Percentiles rank a stretch among this genome's conserved stretches.
Conservation (phyloP, 2,329 filamentous ascomycete species). For the Colletotrichum sp. region DNA sequence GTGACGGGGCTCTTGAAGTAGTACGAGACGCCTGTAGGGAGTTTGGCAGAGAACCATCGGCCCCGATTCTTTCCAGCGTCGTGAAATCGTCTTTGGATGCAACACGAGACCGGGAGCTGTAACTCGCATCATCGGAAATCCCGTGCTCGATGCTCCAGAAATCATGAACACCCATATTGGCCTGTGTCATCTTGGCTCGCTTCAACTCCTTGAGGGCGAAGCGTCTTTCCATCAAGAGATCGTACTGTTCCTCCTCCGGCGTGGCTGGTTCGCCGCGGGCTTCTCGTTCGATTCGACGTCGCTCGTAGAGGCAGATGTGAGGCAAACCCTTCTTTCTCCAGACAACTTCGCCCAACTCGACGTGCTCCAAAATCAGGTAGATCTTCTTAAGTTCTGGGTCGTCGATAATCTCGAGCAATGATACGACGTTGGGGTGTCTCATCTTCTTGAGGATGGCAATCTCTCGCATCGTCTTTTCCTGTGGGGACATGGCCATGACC, state of each 20-base stretch:
- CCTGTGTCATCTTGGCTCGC: constrained; percentile 56
- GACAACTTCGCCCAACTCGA: constrained; percentile 90
- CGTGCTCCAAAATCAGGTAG: constrained; percentile 95
- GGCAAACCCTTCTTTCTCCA: constrained; percentile 91
- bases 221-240: constrained; percentile 63
- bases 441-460: constrained; percentile 99
- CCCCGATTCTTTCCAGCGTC: constrained; percentile 30
- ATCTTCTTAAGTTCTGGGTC: constrained; percentile 97
- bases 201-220: constrained; percentile 63
- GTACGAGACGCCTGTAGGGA: constrained; percentile 43
- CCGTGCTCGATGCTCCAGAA: constrained; percentile 89
- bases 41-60: constrained; percentile 39
- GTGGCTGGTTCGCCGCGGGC: constrained; percentile 63
- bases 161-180: constrained; percentile 60
- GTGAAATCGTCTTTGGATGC: constrained; percentile 45
- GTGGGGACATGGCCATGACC: constrained; percentile 67
- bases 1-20: constrained; percentile 52
- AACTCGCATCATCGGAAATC: constrained; percentile 56
- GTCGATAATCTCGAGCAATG: constrained; percentile 94
- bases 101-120: constrained; percentile 47
- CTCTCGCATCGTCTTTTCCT: constrained; percentile 90
- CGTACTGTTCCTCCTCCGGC: constrained; percentile 65
- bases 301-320: constrained; percentile 84
- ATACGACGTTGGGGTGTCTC: constrained; percentile 95
- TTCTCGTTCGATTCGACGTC: constrained; percentile 78